Evolutionary conservation across 2,329 filamentous ascomycete genomes (phyloP), one percentile per base, ranked within the genome.

Genomic region (Basipetospora chlamydospora): DNA sequence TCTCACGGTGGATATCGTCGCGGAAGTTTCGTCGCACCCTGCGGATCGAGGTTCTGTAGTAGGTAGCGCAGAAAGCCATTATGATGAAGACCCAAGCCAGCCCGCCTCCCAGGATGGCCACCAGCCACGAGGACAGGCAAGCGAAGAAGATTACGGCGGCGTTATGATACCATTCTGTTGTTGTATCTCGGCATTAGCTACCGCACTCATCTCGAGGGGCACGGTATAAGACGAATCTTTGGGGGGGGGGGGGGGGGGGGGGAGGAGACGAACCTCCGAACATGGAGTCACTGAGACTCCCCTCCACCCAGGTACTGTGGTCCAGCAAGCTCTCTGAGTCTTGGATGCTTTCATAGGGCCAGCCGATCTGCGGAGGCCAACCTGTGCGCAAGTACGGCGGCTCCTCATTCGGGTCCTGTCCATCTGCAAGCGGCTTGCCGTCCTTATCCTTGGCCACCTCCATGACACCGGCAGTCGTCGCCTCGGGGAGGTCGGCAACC

Each of bases 131-230:
- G 21, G 74, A 66, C 36, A 98, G 64, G 53, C 86, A 95, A 35
- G 88, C 85, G 52, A 98, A 95, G 45, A 88, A 68, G 52, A 98
- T 95, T 42, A 98, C 64, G n/a, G 67, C 90, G 3, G 87, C 77
- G 56, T 98, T 98, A 58, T 98, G 87, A 57, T 96, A 98, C 90
- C 90, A 98, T 55, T 96, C 86, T 84, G 36, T 11, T n/a, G n/a
- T 28, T 28, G 26, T 12, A 38, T 13, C 10, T 21, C 9, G 29
- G 16, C 3, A 28, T n/a, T 26, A 35, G 15, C 16, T 11, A 28
- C 4, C n/a, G n/a, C n/a, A n/a, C n/a, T n/a, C n/a, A n/a, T n/a
- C n/a, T n/a, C 10, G 26, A 6, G 1, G n/a, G 4, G 30, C 18
- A 13, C 30, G 9, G 6, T n/a, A 33, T 13, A 12, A 11, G 1